Evolutionary conservation across 352 stramenopile species (phyloP).

Genomic region (Discostella stelligera): DNA sequence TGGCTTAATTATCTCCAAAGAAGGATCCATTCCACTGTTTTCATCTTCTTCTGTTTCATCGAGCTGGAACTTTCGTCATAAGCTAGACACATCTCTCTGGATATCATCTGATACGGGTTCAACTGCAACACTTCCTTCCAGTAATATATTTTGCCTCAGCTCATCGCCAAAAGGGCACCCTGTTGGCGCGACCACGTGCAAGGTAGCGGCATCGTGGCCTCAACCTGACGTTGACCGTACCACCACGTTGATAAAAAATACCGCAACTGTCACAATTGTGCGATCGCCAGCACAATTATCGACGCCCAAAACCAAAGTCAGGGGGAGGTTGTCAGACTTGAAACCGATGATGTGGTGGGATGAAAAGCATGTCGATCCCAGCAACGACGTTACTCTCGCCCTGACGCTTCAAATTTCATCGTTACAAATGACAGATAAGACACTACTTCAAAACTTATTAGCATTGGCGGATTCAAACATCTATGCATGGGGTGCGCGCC

Average conservation of each 20-base stretch:
- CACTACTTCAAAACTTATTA: conserved; percentile 47
- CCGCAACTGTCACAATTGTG: conserved; percentile 27
- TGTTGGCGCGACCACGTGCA: conserved; percentile 32
- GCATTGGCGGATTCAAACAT: conserved; percentile 65
- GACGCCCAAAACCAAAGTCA: conserved; percentile 25
- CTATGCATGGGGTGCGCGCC: conserved; percentile 59
- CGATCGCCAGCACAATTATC: conserved; percentile 24
- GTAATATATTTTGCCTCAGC: conserved; percentile 42
- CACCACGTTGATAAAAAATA: conserved; percentile 10
- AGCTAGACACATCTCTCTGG: conserved; percentile 25
- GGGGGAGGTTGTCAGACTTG: conserved; percentile 14
- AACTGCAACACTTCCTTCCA: conserved; percentile 25
- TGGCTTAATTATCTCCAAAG: conserved; percentile 48
- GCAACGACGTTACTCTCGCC: conserved; percentile 69
- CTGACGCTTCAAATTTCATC: conserved; percentile 73
- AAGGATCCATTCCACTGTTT: conserved; percentile 40
- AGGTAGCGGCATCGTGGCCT: conserved; percentile 38
- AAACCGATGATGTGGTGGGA: conserved; percentile 59
- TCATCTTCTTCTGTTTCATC: conserved; percentile 3
- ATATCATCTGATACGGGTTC: conserved; percentile 30
- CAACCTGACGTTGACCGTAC: conserved; percentile 2
- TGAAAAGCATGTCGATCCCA: conserved; percentile 45
- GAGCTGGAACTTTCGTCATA: conserved; percentile 22
- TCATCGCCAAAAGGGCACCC: conserved; percentile 32
- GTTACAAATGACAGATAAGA: conserved; percentile 47